Conservation (phyloP, 495 filamentous ascomycete species). For the Oidiodendron maius region DNA sequence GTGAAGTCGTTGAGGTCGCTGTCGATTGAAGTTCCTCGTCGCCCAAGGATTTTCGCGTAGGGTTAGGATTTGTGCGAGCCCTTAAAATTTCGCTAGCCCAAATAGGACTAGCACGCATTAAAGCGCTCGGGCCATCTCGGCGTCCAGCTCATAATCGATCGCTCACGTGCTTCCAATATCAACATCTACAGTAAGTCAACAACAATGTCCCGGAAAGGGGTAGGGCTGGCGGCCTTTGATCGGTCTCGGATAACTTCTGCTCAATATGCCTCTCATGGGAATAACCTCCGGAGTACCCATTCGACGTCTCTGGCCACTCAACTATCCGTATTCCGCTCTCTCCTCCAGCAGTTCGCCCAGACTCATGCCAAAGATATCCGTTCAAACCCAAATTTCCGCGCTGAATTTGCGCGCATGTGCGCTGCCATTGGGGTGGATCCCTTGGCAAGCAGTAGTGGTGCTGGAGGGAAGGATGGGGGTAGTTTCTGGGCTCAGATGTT, state of each 20-base stretch:
- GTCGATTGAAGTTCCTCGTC: background rate
- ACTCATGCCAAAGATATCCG: slow-evolving; percentile 93
- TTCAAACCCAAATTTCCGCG: slow-evolving; percentile 88
- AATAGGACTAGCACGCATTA: background rate
- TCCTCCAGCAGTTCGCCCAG: slow-evolving; percentile 88
- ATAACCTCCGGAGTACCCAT: slow-evolving; percentile 73
- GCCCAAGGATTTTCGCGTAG: background rate
- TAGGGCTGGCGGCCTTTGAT: slow-evolving; percentile 88
- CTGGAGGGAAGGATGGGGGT: slow-evolving; percentile 32
- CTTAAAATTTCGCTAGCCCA: background rate
- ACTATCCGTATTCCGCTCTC: slow-evolving; percentile 88
- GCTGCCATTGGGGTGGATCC: slow-evolving; percentile 95
- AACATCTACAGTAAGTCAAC: slow-evolving; percentile 23
- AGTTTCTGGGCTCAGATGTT: slow-evolving; percentile 92
- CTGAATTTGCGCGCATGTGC: slow-evolving; percentile 98
- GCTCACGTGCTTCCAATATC: background rate
- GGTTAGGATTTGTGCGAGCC: background rate
- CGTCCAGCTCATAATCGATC: background rate
- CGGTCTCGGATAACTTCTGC: slow-evolving; percentile 72
- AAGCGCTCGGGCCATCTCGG: background rate
- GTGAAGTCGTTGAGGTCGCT: slow-evolving; percentile 11
- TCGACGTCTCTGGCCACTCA: slow-evolving; percentile 80
- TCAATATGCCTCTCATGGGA: slow-evolving; percentile 85
- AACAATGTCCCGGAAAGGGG: slow-evolving; percentile 59
- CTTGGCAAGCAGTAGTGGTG: slow-evolving; percentile 61